A percentile compares a stretch with the other conserved stretches of the same genome.
phyloP scores from a whole-genome alignment of 176 grass and related monocot genomes.

The Oryza rufipogon region DNA sequence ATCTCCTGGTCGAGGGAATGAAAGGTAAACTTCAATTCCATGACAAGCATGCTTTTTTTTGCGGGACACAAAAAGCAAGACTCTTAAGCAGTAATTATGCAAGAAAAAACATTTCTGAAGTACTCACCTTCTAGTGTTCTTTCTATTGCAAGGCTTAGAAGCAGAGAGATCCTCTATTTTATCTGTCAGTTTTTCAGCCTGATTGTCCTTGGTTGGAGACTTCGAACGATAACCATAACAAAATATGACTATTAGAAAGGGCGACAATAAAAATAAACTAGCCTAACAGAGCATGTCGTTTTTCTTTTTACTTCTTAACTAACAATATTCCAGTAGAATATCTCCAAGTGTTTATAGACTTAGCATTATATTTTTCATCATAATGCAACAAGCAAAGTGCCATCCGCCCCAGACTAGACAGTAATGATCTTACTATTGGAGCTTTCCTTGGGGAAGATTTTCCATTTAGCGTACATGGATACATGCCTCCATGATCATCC shows the following conservation, averaged over 20 bases:
- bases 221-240: conserved; percentile 5
- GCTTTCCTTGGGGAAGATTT: conserved; percentile 12
- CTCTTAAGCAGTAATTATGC: not conserved
- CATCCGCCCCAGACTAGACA: not conserved
- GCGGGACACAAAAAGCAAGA: not conserved
- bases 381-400: not conserved
- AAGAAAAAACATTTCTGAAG: conserved; percentile 10
- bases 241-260: conserved; percentile 26
- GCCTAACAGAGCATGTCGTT: not conserved
- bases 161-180: conserved; percentile 6
- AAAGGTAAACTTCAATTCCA: not conserved
- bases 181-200: conserved; percentile 16
- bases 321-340: not conserved
- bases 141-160: conserved; percentile 17
- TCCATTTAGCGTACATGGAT: conserved; percentile 1
- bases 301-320: not conserved
- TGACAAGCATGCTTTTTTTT: not conserved
- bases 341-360: not conserved
- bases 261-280: conserved; percentile 5
- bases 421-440: conserved; percentile 35
- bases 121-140: conserved; percentile 55
- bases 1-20: conserved; percentile 49
- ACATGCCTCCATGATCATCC: not conserved
- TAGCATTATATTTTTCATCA: not conserved
- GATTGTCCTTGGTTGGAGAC: conserved; percentile 33